Base-by-base conservation (phyloP, 768 basidiomycete species). In the Hortiboletus campestris region DNA sequence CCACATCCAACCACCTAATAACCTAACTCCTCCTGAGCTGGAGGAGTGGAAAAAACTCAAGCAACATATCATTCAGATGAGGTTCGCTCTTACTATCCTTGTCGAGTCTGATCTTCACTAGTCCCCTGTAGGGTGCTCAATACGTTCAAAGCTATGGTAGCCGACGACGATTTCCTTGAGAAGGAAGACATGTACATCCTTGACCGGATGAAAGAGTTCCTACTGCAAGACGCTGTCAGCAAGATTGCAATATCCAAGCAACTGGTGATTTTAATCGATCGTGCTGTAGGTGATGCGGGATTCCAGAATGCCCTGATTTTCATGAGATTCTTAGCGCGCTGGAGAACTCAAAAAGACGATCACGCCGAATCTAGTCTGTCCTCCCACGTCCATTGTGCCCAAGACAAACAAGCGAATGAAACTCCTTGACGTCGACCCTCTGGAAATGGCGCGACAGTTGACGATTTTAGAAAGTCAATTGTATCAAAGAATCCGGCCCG, bases 371-470 rank as follows among this genome's bases (percentile, higher is more conserved):
- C 70, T 81, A 39, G 78, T 78, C n/a, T 74, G 78, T 6, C 86
- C 91, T 14, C 94, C 94, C 0, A 72, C 86, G 12, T 80, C 94
- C 4, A 85, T 96, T 52, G 50, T 85, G 10, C 94, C 94, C 2
- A 89, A 84, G 69, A 74, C 79, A 38, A 77, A 72, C 56, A 86
- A 84, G 75, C 88, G 84, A 71, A 71, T 95, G 56, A 93, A 91
- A 59, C 75, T 98, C 12, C 72, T 84, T 20, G 96, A 98, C 65
- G 82, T 98, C 46, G 90, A 96, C 61, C 79, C 94, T 2, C 72
- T 94, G 53, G 96, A 98, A 72, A 71, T 98, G 17, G 96, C 95
- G 0, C 81, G 96, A 29, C 96, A 98, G 69, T 74, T 98, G 57
- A 98, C 96, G 1, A 85, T 97, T 56, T 79, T 95, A 76, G 96